Evolutionary conservation across 2,329 filamentous ascomycete genomes (phyloP), one percentile per base, ranked within the genome.

Genomic region (Xylariaceae sp.): DNA sequence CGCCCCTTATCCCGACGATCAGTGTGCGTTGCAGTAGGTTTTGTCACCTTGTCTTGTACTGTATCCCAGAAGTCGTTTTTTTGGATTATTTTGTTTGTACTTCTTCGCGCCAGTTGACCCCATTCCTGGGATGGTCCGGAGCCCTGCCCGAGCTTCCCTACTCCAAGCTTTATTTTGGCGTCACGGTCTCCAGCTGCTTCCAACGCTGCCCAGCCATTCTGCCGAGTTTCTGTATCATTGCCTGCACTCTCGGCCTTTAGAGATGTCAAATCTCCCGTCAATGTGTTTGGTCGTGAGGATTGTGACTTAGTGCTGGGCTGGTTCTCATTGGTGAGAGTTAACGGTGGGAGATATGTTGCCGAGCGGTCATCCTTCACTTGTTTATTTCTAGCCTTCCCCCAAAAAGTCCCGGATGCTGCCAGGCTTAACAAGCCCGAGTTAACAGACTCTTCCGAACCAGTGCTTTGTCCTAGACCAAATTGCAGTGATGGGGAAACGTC

Each of bases 51-150:
- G 6, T 4, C 20, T 6, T 18, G 32, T 24, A 46, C 21, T 2
- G 20, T 3, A 23, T 15, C 36, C 48, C 33, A 41, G 29, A 29
- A 23, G 15, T 39, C 26, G 6, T 40, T 16, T 10, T 37, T 27
- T 1, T 30, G n/a, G 27, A 10, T 27, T 26, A 13, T 8, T 35
- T 20, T 40, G 20, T n/a, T 7, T 6, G 20, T 9, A 1, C 46
- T 9, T 40, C 41, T 60, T 29, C 57, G 43, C 24, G 44, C 30
- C 20, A 60, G 32, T 40, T 45, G 49, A 27, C 41, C 32, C 61
- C 59, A 55, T 60, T 59, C 52, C 50, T 46, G 30, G 42, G 50
- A 29, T 16, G 13, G 8, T 6, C 20, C 36, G 11, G 26, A 9
- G 20, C 5, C 16, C 4, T 11, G 32, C 16, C 18, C 15, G 7